Evolutionary conservation across 2,329 filamentous ascomycete species (phyloP).

Genomic region (Fusarium sp.): DNA sequence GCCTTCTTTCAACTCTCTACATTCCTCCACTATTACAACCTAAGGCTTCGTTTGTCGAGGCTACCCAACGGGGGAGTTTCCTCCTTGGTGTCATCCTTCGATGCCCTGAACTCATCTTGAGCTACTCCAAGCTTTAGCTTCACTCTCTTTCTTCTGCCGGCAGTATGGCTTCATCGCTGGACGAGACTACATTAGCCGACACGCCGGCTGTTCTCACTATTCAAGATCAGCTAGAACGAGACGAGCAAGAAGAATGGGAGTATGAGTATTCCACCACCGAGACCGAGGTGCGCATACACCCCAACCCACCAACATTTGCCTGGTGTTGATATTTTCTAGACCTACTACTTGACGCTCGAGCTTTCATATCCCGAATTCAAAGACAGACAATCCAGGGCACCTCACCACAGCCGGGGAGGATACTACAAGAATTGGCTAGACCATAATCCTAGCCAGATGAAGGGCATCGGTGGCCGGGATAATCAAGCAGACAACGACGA

Average conservation of each 20-base stretch:
- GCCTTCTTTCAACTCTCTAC: conserved; percentile 11
- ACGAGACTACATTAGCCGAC: conserved; percentile 35
- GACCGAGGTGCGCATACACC: conserved; percentile 61
- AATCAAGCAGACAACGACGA: conserved; percentile 43
- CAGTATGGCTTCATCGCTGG: conserved; percentile 27
- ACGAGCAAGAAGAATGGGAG: conserved; percentile 72
- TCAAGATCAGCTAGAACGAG: conserved; percentile 46
- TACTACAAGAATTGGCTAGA: conserved; percentile 60
- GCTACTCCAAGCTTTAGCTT: background rate
- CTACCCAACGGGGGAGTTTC: background rate
- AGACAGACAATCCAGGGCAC: conserved; percentile 54
- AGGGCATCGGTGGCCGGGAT: conserved; percentile 15
- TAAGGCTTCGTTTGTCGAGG: background rate
- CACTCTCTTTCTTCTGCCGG: background rate
- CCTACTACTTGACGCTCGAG: conserved; percentile 73
- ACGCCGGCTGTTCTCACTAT: conserved; percentile 45
- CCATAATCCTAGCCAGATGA: conserved; percentile 40
- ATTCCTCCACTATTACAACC: background rate
- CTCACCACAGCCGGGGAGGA: conserved; percentile 56
- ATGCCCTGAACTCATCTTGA: background rate
- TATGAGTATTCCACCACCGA: conserved; percentile 75
- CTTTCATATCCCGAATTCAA: conserved; percentile 71
- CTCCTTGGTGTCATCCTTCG: background rate
- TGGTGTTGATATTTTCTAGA: conserved; percentile 56
- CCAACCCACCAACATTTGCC: background rate